These are phyloP conservation scores for Nasturtium officinale DNA, from an alignment of 345 rosid genomes.

Conservation along the genomic window DNA sequence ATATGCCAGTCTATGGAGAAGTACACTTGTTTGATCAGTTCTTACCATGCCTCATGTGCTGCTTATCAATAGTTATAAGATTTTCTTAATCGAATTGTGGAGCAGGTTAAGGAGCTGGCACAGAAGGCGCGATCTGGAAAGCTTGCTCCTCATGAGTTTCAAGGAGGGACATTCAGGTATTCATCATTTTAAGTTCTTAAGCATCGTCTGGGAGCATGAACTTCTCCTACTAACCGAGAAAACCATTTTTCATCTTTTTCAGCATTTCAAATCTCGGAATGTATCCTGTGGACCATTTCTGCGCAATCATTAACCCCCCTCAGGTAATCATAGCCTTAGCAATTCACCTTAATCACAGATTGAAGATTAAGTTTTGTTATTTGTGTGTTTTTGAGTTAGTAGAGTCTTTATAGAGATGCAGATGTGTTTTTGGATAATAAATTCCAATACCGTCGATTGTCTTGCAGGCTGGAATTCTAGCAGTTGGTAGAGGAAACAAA, in stretches of 20 bases:
- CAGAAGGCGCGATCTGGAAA: constrained; percentile 92
- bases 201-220: constrained; percentile 5
- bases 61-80: neutral
- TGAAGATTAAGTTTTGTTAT: neutral
- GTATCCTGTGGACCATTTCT: constrained; percentile 94
- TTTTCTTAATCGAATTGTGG: constrained; percentile 20
- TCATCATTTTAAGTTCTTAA: constrained; percentile 14
- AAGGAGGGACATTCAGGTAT: constrained; percentile 98
- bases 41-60: neutral
- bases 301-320: constrained; percentile 96
- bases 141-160: constrained; percentile 88
- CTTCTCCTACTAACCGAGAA: constrained; percentile 15
- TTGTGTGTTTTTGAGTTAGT: neutral
- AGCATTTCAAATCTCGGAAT: constrained; percentile 99
- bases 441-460: constrained; percentile 16
- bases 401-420: constrained; percentile 14
- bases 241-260: constrained; percentile 40
- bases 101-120: constrained; percentile 89
- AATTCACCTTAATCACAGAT: neutral
- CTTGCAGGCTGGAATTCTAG: constrained; percentile 90
- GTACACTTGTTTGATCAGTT: constrained; percentile 15
- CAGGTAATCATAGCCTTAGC: constrained; percentile 58
- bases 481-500: constrained; percentile 90
- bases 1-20: constrained; percentile 10
- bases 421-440: neutral